phyloP scores from a whole-genome alignment of 805 yeast species.

The Wickerhamiella hasegawae region DNA sequence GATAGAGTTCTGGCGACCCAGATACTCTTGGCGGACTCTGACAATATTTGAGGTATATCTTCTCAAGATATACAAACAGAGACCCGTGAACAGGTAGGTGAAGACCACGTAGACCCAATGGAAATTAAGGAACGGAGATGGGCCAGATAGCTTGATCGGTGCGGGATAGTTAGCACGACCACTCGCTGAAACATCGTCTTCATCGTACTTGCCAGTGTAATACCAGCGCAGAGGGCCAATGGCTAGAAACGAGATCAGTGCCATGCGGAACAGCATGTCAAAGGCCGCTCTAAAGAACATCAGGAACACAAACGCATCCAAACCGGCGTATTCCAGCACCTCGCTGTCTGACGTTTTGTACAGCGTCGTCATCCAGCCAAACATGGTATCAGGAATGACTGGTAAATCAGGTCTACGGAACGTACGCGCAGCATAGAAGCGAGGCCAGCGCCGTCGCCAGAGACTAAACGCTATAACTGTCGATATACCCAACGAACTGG shows the following conservation, averaged over 20 bases:
- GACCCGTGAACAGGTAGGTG: conserved; percentile 70
- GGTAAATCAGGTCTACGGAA: conserved; percentile 42
- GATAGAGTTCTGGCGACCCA: conserved; percentile 75
- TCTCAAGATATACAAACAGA: conserved; percentile 28
- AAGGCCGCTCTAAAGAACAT: conserved; percentile 86
- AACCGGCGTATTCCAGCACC: conserved; percentile 75
- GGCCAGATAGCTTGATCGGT: conserved; percentile 1
- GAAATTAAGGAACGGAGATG: conserved; percentile 24
- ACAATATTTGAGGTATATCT: conserved; percentile 59
- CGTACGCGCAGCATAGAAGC: conserved; percentile 68
- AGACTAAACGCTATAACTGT: conserved; percentile 59
- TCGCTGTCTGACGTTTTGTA: conserved; percentile 54
- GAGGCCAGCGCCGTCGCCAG: conserved; percentile 59
- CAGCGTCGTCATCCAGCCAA: conserved; percentile 70
- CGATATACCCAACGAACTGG: conserved; percentile 45
- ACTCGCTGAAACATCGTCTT: conserved; percentile 19
- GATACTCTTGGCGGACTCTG: conserved; percentile 56
- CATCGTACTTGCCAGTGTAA: conserved; percentile 66
- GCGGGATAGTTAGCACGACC: background rate
- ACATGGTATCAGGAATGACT: conserved; percentile 37
- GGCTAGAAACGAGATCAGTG: conserved; percentile 52
- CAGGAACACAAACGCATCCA: conserved; percentile 84
- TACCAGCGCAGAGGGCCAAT: conserved; percentile 76
- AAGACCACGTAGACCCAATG: conserved; percentile 78
- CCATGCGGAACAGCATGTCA: conserved; percentile 44